These are phyloP conservation scores for Astrocystis sublimbata DNA, from an alignment of 495 filamentous ascomycete genomes.

Conservation along the genomic window DNA sequence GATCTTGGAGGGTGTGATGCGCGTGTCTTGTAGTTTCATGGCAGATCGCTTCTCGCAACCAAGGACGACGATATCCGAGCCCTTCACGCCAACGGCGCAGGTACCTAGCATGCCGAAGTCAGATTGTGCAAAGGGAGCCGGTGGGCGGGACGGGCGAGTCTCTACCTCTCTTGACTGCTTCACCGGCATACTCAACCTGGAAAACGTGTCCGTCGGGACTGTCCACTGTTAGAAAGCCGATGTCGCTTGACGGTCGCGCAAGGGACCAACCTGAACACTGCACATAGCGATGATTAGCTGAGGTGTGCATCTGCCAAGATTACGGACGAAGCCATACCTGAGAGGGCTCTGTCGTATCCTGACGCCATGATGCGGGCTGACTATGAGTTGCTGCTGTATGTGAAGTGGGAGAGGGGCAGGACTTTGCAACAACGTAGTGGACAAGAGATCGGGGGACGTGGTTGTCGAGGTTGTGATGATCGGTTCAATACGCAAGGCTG, in stretches of 20 bases:
- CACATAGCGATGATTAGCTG: constrained; percentile 40
- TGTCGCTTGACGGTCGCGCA: constrained; percentile 23
- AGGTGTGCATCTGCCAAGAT: constrained; percentile 11
- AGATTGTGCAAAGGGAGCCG: not conserved
- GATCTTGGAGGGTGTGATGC: constrained; percentile 98
- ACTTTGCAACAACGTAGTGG: constrained; percentile 12
- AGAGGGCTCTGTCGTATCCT: constrained; percentile 92
- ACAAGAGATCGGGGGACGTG: constrained; percentile 12
- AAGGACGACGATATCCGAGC: constrained; percentile 87
- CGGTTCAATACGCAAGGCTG: constrained; percentile 30
- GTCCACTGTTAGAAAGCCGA: constrained; percentile 38
- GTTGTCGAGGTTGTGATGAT: constrained; percentile 20
- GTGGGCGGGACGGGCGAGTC: not conserved
- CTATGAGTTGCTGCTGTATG: constrained; percentile 18
- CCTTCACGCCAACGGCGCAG: constrained; percentile 97
- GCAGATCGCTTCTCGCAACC: constrained; percentile 98
- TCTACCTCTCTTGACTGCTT: constrained; percentile 95
- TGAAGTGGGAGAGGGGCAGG: constrained; percentile 13
- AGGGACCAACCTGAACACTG: constrained; percentile 68
- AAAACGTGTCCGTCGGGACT: constrained; percentile 99
- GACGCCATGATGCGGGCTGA: constrained; percentile 62
- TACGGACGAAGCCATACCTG: constrained; percentile 61
- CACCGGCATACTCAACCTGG: constrained; percentile 98
- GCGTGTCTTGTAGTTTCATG: constrained; percentile 98
- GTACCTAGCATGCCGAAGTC: constrained; percentile 63